A percentile compares a stretch with the other conserved stretches of the same genome.
Evolutionary conservation across 2,329 filamentous ascomycete species (phyloP).

Genomic region (Diaporthe sp.): DNA sequence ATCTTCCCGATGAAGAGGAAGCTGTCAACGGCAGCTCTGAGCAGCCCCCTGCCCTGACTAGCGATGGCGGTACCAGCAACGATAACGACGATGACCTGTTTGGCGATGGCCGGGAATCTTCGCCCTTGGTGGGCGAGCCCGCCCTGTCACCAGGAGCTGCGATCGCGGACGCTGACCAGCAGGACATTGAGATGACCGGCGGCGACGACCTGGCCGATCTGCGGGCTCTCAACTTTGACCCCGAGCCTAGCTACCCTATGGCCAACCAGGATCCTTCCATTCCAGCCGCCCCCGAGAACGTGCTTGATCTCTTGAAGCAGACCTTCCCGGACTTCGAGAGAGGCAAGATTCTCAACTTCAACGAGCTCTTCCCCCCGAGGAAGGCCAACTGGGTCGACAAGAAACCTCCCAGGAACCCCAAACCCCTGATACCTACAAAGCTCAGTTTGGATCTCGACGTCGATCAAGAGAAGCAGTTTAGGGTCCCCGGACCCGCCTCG

Average conservation of each 20-base stretch:
- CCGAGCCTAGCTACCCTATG: slow-evolving; percentile 57
- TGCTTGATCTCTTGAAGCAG: slow-evolving; percentile 82
- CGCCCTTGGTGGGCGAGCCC: slow-evolving; percentile 60
- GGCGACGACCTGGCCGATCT: slow-evolving; percentile 54
- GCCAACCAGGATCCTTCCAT: slow-evolving; percentile 73
- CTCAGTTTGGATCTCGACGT: slow-evolving; percentile 86
- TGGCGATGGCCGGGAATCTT: slow-evolving; percentile 70
- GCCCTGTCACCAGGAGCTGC: slow-evolving; percentile 62
- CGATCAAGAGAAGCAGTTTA: slow-evolving; percentile 90
- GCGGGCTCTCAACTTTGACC: slow-evolving; percentile 58
- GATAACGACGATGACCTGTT: slow-evolving; percentile 78
- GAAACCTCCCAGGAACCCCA: slow-evolving; percentile 82
- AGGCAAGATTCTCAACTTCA: slow-evolving; percentile 82
- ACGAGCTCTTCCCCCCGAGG: slow-evolving; percentile 86
- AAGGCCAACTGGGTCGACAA: slow-evolving; percentile 84
- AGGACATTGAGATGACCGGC: slow-evolving; percentile 51
- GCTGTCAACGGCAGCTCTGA: slow-evolving; percentile 53
- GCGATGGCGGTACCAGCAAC: slow-evolving; percentile 70
- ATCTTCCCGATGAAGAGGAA: slow-evolving; percentile 83
- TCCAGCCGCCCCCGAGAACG: slow-evolving; percentile 79
- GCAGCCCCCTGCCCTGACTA: slow-evolving; percentile 68
- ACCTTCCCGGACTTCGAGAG: slow-evolving; percentile 87
- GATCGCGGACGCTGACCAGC: slow-evolving; percentile 49
- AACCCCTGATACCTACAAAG: slow-evolving; percentile 87
- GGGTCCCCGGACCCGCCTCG: slow-evolving; percentile 74